Evolutionary conservation across 2,329 filamentous ascomycete species (phyloP), one percentile per base, ranked within the genome.

Genomic region (Phyllosticta capitalensis): DNA sequence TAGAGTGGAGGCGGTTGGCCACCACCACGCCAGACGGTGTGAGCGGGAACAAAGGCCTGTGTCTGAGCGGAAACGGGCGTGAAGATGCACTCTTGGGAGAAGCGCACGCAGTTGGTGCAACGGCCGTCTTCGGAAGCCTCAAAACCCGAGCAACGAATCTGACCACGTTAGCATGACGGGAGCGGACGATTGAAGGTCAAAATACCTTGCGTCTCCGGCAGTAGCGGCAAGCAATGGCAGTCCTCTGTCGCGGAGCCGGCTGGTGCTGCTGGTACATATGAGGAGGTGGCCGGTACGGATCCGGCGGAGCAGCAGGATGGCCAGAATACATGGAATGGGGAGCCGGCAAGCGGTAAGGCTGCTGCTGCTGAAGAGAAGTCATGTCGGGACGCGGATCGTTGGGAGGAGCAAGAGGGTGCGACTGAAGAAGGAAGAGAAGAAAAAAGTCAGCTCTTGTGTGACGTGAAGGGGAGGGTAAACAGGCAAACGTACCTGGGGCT

Each of bases 131-230:
- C 82, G 48, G 85, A 87, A 60, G 81, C 82, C 67, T 89, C 86
- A 69, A 89, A 90, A 26, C 86, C 87, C 3, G 86, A 89, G 76
- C 86, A 90, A 61, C 87, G 84, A 71, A 89, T 89, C 86, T 89
- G 71, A 22, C 10, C 19, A 24, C 10, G 38, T 56, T 28, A 53
- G 57, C 50, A n/a, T 60, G 56, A 51, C n/a, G n/a, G 6, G 20
- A 19, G 38, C n/a, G 10, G 28, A 49, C 5, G 33, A 38, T 5
- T 21, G 21, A 54, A 33, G 21, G 28, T 20, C n/a, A 26, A 59
- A 9, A 61, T 74, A 83, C 81, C 79, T 84, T 84, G 68, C 81
- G 77, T 69, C 81, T 76, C 61, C 81, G 73, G 69, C 81, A 84
- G 68, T 84, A 84, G 61, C 80, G 76, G 67, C 81, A 84, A 53